Percentiles rank a stretch among this genome's conserved stretches.
phyloP scores from a whole-genome alignment of 805 yeast genomes.

The Teunomyces lycoperdinae region DNA sequence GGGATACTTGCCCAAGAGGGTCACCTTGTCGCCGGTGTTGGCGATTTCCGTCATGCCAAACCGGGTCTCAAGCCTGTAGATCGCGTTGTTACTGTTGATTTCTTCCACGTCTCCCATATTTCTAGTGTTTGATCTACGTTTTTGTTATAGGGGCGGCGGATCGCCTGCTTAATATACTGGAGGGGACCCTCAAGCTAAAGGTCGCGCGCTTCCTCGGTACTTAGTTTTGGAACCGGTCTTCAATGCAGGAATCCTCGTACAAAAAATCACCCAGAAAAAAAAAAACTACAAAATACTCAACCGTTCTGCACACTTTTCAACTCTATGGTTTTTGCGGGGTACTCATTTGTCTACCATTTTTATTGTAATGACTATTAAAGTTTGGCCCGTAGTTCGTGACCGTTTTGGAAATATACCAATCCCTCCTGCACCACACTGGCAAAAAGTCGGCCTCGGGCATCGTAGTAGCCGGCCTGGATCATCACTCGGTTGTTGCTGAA shows the following conservation, averaged over 20 bases:
- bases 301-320: background rate
- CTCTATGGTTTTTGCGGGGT: background rate
- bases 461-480: conserved; percentile 28
- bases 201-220: too few species aligned
- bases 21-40: conserved; percentile 11
- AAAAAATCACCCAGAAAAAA: too few species aligned
- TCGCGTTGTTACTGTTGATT: conserved; percentile 2
- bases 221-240: too few species aligned
- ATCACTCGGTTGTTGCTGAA: conserved; percentile 30
- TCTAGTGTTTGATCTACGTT: background rate
- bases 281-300: too few species aligned
- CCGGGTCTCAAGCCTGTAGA: conserved; percentile 10
- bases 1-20: conserved; percentile 22
- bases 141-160: background rate
- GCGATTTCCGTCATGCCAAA: conserved; percentile 7
- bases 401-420: conserved; percentile 23
- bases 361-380: conserved; percentile 6
- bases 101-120: conserved; percentile 1
- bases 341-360: background rate
- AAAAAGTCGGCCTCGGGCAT: conserved; percentile 24
- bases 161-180: too few species aligned
- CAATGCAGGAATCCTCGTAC: too few species aligned
- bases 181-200: too few species aligned
- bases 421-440: conserved; percentile 37
- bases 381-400: conserved; percentile 18